These are phyloP conservation scores for Trichosporon coremiiforme DNA, from an alignment of 1,284 basidiomycete species.

Conservation along the genomic window DNA sequence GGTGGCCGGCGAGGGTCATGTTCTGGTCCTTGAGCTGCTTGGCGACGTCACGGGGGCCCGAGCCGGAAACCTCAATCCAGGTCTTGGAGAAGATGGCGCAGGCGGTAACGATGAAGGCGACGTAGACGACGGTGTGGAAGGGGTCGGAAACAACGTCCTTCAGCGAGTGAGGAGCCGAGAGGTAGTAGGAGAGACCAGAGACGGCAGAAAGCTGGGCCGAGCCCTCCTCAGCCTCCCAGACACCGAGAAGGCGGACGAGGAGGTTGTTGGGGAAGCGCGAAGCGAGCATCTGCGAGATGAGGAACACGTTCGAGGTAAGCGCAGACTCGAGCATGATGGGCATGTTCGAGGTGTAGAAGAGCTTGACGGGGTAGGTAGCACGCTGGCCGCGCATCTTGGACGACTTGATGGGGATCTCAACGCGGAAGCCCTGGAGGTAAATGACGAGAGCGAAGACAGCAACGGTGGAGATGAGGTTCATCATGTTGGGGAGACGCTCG, in stretches of 20 bases:
- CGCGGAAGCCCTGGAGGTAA: slow-evolving; percentile 97
- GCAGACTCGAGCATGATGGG: slow-evolving; percentile 99
- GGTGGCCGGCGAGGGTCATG: slow-evolving; percentile 98
- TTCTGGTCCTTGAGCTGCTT: slow-evolving; percentile 98
- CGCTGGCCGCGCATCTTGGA: slow-evolving; percentile 94
- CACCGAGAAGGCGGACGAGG: slow-evolving; percentile 84
- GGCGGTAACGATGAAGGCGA: slow-evolving; percentile 87
- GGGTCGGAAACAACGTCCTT: slow-evolving; percentile 85
- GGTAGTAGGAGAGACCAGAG: slow-evolving; percentile 96
- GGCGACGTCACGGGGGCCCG: slow-evolving; percentile 91
- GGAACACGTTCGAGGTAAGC: slow-evolving; percentile 91
- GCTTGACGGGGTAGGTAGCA: slow-evolving; percentile 93
- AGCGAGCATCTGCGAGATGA: slow-evolving; percentile 94
- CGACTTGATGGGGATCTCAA: slow-evolving; percentile 98
- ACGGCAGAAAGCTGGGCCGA: slow-evolving; percentile 87
- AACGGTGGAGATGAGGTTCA: slow-evolving; percentile 93
- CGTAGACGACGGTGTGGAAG: slow-evolving; percentile 88
- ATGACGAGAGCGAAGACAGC: slow-evolving; percentile 93
- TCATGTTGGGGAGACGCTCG: slow-evolving; percentile 93
- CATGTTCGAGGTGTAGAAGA: slow-evolving; percentile 99
- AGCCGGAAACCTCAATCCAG: slow-evolving; percentile 98
- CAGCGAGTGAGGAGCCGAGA: slow-evolving; percentile 92
- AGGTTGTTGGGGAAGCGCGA: slow-evolving; percentile 88
- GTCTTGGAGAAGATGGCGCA: slow-evolving; percentile 99
- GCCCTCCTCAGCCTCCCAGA: slow-evolving; percentile 97